These are phyloP conservation scores for Coemansia sp. DNA, from an alignment of 192 early-diverging fungal species.

Conservation along the genomic window DNA sequence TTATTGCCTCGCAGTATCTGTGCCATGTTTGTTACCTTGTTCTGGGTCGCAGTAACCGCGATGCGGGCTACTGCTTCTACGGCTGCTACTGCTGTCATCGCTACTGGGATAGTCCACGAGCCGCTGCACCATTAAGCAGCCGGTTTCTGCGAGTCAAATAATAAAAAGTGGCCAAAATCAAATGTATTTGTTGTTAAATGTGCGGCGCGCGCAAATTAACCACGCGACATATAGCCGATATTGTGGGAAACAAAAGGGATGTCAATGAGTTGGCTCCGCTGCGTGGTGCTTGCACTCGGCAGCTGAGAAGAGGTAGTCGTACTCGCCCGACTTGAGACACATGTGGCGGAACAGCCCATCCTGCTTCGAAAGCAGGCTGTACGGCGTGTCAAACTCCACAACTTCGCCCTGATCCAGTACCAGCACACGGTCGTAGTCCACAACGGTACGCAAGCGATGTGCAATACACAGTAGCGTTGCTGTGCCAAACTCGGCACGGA, in stretches of 20 bases:
- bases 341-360: slow-evolving; percentile 64
- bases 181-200: no score
- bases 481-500: slow-evolving; percentile 63
- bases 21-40: slow-evolving; percentile 18
- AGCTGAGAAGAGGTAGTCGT: slow-evolving; percentile 66
- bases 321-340: slow-evolving; percentile 83
- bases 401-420: slow-evolving; percentile 76
- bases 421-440: slow-evolving; percentile 75
- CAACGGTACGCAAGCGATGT: slow-evolving; percentile 71
- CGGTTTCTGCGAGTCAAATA: no score
- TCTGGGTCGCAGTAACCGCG: slow-evolving; percentile 14
- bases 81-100: slow-evolving; percentile 34
- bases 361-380: slow-evolving; percentile 54
- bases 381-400: slow-evolving; percentile 68
- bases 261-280: no score
- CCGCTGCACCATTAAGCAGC: slow-evolving; percentile 13
- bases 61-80: slow-evolving; percentile 14
- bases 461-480: slow-evolving; percentile 73
- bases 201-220: no score
- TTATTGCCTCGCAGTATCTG: slow-evolving; percentile 3
- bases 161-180: no score
- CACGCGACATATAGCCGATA: no score
- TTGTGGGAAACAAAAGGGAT: no score
- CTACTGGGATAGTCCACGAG: slow-evolving; percentile 48
- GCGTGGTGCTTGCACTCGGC: slow-evolving; percentile 56